Percentiles rank a stretch among this genome's conserved stretches.
These are phyloP conservation scores for Cercophora sp. DNA, from an alignment of 495 filamentous ascomycete genomes.

Conservation along the genomic window DNA sequence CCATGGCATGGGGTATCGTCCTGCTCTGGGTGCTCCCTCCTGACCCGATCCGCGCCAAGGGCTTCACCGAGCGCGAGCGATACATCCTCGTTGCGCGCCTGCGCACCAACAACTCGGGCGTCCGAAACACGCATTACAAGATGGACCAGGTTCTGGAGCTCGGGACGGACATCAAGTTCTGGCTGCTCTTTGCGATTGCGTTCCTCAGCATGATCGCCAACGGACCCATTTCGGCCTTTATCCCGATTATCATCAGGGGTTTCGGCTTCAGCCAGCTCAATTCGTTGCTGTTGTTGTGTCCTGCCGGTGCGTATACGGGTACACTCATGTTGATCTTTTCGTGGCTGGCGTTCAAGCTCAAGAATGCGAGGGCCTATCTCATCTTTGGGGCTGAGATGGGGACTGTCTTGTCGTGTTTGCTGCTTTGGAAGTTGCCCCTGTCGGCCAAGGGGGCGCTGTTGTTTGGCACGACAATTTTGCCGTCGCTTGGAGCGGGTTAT, in stretches of 20 bases:
- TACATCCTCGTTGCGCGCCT: constrained; percentile 37
- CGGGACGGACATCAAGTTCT: constrained; percentile 41
- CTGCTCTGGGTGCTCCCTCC: constrained; percentile 38
- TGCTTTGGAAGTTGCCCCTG: constrained; percentile 36
- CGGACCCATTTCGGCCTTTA: constrained; percentile 37
- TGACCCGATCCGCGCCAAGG: constrained; percentile 35
- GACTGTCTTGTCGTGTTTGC: constrained; percentile 12
- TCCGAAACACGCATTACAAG: constrained; percentile 41
- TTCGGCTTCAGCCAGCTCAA: constrained; percentile 44
- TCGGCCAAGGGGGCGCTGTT: constrained; percentile 34
- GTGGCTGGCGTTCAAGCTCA: constrained; percentile 28
- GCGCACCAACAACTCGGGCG: constrained; percentile 38
- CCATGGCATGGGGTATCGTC: constrained; percentile 36
- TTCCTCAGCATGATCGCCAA: constrained; percentile 43
- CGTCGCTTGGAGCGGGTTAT: constrained; percentile 16
- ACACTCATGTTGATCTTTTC: constrained; percentile 32
- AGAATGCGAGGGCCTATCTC: neutral
- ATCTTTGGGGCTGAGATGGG: constrained; percentile 2
- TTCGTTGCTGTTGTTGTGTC: constrained; percentile 42
- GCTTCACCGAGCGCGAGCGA: constrained; percentile 39
- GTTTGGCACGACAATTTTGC: constrained; percentile 41
- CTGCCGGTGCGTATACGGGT: constrained; percentile 37
- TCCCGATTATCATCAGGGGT: constrained; percentile 38
- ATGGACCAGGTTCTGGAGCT: constrained; percentile 45
- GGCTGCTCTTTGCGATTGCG: constrained; percentile 33